Evolutionary conservation across 441 rosid genomes (phyloP).

Genomic region (Erysimum cheiri): DNA sequence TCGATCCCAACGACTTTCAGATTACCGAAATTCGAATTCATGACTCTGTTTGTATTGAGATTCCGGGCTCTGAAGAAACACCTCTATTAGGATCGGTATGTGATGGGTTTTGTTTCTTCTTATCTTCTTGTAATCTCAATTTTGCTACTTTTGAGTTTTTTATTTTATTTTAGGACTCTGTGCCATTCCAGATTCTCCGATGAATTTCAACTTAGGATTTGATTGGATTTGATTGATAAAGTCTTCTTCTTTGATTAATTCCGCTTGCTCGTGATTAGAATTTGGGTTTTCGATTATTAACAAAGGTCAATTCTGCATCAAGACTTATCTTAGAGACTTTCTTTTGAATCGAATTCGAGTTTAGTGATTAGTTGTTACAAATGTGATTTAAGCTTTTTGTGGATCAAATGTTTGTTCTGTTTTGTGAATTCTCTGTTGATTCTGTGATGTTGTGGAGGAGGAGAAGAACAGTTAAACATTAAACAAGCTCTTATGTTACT

Average conservation of each 20-base stretch:
- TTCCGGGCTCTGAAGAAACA: conserved; percentile 34
- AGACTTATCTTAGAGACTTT: neutral
- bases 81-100: conserved; percentile 43
- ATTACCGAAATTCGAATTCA: conserved; percentile 47
- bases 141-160: conserved; percentile 19
- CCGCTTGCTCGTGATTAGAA: neutral
- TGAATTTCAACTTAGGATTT: neutral
- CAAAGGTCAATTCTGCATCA: conserved; percentile 23
- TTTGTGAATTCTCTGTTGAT: neutral
- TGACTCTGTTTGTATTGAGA: conserved; percentile 49
- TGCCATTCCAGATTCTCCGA: conserved; percentile 3
- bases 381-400: neutral
- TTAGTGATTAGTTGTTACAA: neutral
- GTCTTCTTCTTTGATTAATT: neutral
- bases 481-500: conserved; percentile 10
- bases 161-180: neutral
- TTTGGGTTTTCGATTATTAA: conserved; percentile 1
- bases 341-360: neutral
- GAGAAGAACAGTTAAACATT: neutral
- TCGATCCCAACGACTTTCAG: conserved; percentile 51
- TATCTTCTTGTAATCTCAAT: neutral
- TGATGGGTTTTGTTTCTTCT: conserved; percentile 15
- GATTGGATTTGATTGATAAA: neutral
- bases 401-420: conserved; percentile 16
- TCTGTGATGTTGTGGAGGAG: neutral